Evolutionary conservation across 1,284 basidiomycete species (phyloP).

Genomic region (Thecaphora thlaspeos): DNA sequence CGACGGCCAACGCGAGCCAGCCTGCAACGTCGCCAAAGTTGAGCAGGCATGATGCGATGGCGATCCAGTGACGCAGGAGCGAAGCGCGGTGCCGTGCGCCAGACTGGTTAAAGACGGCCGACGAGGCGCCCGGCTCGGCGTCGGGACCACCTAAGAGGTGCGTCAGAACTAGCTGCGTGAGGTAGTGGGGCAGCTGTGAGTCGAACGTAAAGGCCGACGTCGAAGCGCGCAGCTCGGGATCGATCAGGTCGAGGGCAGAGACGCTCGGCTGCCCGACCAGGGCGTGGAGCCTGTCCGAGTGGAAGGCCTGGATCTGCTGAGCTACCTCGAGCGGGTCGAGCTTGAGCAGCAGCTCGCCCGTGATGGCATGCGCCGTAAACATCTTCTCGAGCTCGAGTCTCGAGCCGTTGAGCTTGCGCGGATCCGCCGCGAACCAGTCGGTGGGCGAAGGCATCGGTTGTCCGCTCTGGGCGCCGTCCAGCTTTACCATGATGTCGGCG

Average conservation of each 20-base stretch:
- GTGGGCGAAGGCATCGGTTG: neutral
- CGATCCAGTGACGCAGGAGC: slow-evolving; percentile 54
- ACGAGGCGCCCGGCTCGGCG: slow-evolving; percentile 13
- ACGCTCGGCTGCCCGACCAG: slow-evolving; percentile 11
- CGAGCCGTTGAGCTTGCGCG: neutral
- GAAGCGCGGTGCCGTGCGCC: slow-evolving; percentile 40
- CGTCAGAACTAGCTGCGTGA: slow-evolving; percentile 44
- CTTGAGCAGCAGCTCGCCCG: slow-evolving; percentile 29
- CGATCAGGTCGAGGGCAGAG: slow-evolving; percentile 12
- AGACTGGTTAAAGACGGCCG: slow-evolving; percentile 4
- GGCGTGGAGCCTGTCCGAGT: slow-evolving; percentile 31
- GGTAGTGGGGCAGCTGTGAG: slow-evolving; percentile 42
- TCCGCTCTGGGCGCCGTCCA: neutral
- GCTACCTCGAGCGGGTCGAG: slow-evolving; percentile 53
- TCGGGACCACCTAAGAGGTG: slow-evolving; percentile 34
- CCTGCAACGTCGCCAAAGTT: slow-evolving; percentile 42
- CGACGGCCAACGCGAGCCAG: slow-evolving; percentile 50
- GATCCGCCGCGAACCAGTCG: neutral
- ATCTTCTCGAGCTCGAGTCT: neutral
- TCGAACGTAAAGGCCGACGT: slow-evolving; percentile 46
- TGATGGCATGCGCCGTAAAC: slow-evolving; percentile 11
- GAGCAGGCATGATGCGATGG: slow-evolving; percentile 42
- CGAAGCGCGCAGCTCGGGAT: slow-evolving; percentile 2
- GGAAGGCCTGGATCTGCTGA: slow-evolving; percentile 52
- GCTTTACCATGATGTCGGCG: neutral